Base-by-base conservation (phyloP, 2,329 filamentous ascomycete genomes). In the Fusarium paranaense region DNA sequence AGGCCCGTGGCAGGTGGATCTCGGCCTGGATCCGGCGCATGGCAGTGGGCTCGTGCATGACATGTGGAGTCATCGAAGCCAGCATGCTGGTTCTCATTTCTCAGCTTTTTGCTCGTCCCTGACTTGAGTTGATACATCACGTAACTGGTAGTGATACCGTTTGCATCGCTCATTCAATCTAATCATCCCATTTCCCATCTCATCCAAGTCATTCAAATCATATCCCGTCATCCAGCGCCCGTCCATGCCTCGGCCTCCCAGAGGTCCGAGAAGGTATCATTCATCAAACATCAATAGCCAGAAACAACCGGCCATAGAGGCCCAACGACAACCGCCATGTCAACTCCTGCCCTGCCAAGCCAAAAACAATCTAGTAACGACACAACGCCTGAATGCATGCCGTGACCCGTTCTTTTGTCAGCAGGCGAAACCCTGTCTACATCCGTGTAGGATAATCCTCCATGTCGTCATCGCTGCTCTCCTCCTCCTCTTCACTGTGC, bases 391-490 rank as follows among this genome's bases (percentile, higher is more conserved):
- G 67, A 78, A 78, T 79, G 72, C 73, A 76, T 78, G 69, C 72
- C 70, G 62, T 62, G 65, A 64, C 64, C 47, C 47, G 22, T 50
- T 50, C 27, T 32, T 54, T 54, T 32, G 16, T 33, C 50, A 54
- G 27, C 50, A 54, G 50, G 50, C 50, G 50, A 20, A 54, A 54
- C 50, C 50, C 50, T 20, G 38, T 62, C 56, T 54, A 75, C 74
- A 77, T 76, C 50, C 74, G 67, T n/a, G 76, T 22, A n/a, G 75
- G 67, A 73, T 79, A 81, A 33, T 88, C 87, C 70, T 89, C 89
- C 82, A 89, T 87, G 13, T 86, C 87, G 54, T 91, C 89, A 61
- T 90, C 89, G 65, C 87, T 89, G 71, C 85, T 89, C 54, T 87
- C 87, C 22, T 83, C 85, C 27, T 84, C 38, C 3, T 47, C 86